Evolutionary conservation across 2,329 filamentous ascomycete genomes (phyloP).

Genomic region (Fusarium falciforme): DNA sequence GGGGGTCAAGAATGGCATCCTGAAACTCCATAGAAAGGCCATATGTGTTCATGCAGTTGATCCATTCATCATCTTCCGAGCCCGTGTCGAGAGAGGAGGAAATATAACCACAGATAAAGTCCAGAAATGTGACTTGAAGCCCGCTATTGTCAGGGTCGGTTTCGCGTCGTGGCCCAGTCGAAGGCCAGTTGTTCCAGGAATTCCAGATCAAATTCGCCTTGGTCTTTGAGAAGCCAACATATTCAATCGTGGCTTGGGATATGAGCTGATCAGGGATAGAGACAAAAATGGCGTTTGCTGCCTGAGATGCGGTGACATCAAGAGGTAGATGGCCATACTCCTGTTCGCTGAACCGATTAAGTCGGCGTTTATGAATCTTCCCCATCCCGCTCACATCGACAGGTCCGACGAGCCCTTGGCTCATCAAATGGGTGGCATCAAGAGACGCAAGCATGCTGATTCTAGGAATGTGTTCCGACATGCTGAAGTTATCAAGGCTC

Average conservation of each 20-base stretch:
- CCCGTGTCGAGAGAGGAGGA: neutral
- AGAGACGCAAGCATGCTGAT: neutral
- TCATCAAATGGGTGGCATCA: neutral
- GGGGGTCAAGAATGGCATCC: constrained; percentile 31
- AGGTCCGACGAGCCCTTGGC: neutral
- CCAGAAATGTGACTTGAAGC: constrained; percentile 13
- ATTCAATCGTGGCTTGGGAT: constrained; percentile 22
- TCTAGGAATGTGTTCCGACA: neutral
- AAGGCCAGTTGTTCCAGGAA: constrained; percentile 24
- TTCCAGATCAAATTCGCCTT: constrained; percentile 28
- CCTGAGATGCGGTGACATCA: neutral
- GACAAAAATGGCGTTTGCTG: constrained; percentile 6
- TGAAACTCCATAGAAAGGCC: constrained; percentile 18
- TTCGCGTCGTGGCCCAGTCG: constrained; percentile 10
- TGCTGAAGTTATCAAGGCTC: neutral
- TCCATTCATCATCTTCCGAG: constrained; percentile 19
- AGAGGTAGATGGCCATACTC: constrained; percentile 23
- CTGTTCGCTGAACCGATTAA: constrained; percentile 22
- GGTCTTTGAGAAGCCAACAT: constrained; percentile 19
- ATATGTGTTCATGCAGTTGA: neutral
- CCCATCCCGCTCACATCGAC: neutral
- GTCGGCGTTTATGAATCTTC: constrained; percentile 28
- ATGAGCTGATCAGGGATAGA: constrained; percentile 25
- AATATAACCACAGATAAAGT: constrained; percentile 23
- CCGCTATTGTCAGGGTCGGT: constrained; percentile 7